Percentiles rank a stretch among this genome's conserved stretches.
phyloP scores from a whole-genome alignment of 2,329 filamentous ascomycete genomes.

The Ramularia endophylla region DNA sequence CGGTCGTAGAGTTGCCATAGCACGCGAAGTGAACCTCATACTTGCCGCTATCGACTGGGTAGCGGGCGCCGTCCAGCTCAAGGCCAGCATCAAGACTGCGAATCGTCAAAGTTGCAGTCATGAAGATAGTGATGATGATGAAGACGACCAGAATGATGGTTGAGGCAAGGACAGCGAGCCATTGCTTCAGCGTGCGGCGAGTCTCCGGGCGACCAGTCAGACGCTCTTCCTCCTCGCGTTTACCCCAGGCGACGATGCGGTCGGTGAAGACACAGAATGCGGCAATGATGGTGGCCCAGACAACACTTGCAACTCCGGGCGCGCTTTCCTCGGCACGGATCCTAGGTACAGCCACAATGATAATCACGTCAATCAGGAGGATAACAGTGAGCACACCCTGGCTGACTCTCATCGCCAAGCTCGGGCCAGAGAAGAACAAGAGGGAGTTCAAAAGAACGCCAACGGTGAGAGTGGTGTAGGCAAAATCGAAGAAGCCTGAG shows the following conservation, averaged over 20 bases:
- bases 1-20: conserved; percentile 60
- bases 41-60: conserved; percentile 75
- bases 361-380: conserved; percentile 67
- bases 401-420: conserved; percentile 68
- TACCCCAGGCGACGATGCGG: conserved; percentile 82
- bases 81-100: conserved; percentile 74
- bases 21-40: conserved; percentile 86
- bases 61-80: conserved; percentile 64
- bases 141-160: conserved; percentile 66
- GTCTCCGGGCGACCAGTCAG: conserved; percentile 85
- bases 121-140: conserved; percentile 62
- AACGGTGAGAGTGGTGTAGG: conserved; percentile 72
- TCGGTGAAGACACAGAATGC: conserved; percentile 76
- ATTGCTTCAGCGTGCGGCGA: conserved; percentile 73
- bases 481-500: conserved; percentile 87
- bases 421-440: conserved; percentile 83
- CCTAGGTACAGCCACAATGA: conserved; percentile 69
- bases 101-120: conserved; percentile 73
- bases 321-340: conserved; percentile 81
- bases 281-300: conserved; percentile 76
- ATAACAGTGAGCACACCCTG: conserved; percentile 62
- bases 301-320: conserved; percentile 78
- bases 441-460: conserved; percentile 70
- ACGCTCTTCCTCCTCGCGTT: conserved; percentile 85
- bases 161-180: conserved; percentile 71